These are phyloP conservation scores for Saprolegnia parasitica DNA, from an alignment of 352 stramenopile genomes.

Conservation along the genomic window DNA sequence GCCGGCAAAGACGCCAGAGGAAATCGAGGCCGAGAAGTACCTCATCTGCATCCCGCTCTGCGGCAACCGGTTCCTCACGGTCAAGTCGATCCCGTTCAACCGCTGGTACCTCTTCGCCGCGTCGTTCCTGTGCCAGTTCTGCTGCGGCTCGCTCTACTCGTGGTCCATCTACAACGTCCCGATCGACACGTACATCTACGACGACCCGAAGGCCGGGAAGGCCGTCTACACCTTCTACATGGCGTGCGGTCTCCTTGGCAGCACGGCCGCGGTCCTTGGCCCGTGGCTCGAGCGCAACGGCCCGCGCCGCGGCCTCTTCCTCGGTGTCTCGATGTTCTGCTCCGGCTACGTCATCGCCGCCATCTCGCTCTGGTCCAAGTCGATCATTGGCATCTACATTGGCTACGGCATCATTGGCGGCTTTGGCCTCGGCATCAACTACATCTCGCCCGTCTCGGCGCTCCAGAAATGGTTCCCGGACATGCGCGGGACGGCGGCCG, in stretches of 20 bases:
- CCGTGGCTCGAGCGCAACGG: slow-evolving; percentile 60
- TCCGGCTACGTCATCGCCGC: slow-evolving; percentile 50
- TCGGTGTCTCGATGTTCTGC: slow-evolving; percentile 46
- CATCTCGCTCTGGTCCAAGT: slow-evolving; percentile 50
- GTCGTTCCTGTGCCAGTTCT: slow-evolving; percentile 61
- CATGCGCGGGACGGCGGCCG: slow-evolving; percentile 56
- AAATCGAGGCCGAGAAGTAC: slow-evolving; percentile 52
- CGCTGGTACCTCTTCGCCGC: slow-evolving; percentile 66
- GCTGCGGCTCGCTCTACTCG: slow-evolving; percentile 63
- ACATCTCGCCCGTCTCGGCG: slow-evolving; percentile 57
- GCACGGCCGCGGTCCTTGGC: slow-evolving; percentile 47
- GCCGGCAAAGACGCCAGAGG: slow-evolving; percentile 39
- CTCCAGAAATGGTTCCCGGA: slow-evolving; percentile 76
- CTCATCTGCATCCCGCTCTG: slow-evolving; percentile 38
- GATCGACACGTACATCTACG: slow-evolving; percentile 50
- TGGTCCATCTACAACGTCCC: slow-evolving; percentile 69
- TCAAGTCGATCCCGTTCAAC: slow-evolving; percentile 41
- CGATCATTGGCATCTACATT: slow-evolving; percentile 52
- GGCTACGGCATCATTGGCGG: slow-evolving; percentile 63
- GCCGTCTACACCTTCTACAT: slow-evolving; percentile 71
- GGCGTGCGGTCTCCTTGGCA: slow-evolving; percentile 52
- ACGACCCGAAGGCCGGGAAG: slow-evolving; percentile 41
- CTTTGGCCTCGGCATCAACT: slow-evolving; percentile 60
- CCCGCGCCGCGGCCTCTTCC: slow-evolving; percentile 39
- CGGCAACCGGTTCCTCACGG: slow-evolving; percentile 46